A percentile compares a stretch with the other conserved stretches of the same genome.
These are phyloP conservation scores for Dentipellis fragilis DNA, from an alignment of 768 basidiomycete genomes.

Conservation along the genomic window DNA sequence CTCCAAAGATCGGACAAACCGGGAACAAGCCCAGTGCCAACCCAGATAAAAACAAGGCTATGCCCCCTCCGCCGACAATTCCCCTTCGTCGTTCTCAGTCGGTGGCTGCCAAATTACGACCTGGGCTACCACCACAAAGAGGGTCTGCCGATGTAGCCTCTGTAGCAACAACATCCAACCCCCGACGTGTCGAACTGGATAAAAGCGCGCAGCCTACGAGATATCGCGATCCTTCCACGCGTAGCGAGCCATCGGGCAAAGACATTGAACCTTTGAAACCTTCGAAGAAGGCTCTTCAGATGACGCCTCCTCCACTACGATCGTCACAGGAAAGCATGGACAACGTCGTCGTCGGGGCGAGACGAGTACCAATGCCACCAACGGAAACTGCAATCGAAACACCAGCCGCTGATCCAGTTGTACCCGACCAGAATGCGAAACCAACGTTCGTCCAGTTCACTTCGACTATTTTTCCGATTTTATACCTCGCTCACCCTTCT, in stretches of 20 bases:
- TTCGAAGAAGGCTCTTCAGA: background rate
- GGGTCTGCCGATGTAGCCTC: background rate
- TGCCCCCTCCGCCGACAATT: too few species aligned
- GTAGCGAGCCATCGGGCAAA: background rate
- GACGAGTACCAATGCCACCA: background rate
- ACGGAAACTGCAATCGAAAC: background rate
- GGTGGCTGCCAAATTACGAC: background rate
- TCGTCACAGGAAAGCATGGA: background rate
- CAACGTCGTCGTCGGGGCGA: background rate
- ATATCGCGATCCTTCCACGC: background rate
- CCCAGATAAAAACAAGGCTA: too few species aligned
- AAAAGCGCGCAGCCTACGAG: background rate
- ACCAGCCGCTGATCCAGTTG: too few species aligned
- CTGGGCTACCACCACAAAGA: background rate
- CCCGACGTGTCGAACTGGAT: background rate
- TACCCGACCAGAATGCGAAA: background rate
- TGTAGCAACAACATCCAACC: background rate
- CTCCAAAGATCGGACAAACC: too few species aligned
- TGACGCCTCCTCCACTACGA: background rate
- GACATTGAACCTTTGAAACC: background rate
- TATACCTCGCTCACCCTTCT: background rate
- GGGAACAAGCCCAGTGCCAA: too few species aligned
- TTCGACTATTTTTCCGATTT: background rate
- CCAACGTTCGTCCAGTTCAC: background rate
- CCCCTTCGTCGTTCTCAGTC: too few species aligned